Conservation (phyloP, 768 basidiomycete species). For the Lentinula lateritia region DNA sequence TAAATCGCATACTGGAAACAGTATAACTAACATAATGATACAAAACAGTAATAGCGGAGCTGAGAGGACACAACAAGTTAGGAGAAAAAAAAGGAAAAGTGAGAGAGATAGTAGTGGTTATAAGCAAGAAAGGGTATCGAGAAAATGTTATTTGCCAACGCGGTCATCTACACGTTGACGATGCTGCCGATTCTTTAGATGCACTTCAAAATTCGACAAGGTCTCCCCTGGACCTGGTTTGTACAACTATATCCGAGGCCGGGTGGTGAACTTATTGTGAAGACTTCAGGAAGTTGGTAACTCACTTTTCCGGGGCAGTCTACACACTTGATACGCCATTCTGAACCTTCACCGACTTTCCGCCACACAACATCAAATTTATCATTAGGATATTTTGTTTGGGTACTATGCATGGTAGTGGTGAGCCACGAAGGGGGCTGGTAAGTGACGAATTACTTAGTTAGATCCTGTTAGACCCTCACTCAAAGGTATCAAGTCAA, state of each 20-base stretch:
- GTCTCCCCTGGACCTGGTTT: constrained; percentile 87
- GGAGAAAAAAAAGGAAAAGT: neutral
- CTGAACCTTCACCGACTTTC: constrained; percentile 52
- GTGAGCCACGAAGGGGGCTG: constrained; percentile 69
- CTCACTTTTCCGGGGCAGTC: constrained; percentile 92
- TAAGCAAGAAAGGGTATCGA: constrained; percentile 12
- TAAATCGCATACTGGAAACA: neutral
- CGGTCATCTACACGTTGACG: constrained; percentile 69
- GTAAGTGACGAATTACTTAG: constrained; percentile 7
- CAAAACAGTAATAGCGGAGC: neutral
- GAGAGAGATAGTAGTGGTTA: constrained; percentile 13
- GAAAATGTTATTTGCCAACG: constrained; percentile 15
- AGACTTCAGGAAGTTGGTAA: constrained; percentile 1
- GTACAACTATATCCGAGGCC: constrained; percentile 58
- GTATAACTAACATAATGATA: neutral
- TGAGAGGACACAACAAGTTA: neutral
- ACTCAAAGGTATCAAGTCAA: neutral
- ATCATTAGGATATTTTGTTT: constrained; percentile 73
- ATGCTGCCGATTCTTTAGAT: constrained; percentile 82
- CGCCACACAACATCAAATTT: constrained; percentile 72
- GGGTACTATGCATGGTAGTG: constrained; percentile 62
- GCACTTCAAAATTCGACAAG: constrained; percentile 86
- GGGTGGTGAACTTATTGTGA: neutral
- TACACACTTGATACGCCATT: constrained; percentile 89
- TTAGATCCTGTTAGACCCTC: neutral